These are phyloP conservation scores for Linum tenue DNA, from an alignment of 345 rosid genomes.

Conservation along the genomic window DNA sequence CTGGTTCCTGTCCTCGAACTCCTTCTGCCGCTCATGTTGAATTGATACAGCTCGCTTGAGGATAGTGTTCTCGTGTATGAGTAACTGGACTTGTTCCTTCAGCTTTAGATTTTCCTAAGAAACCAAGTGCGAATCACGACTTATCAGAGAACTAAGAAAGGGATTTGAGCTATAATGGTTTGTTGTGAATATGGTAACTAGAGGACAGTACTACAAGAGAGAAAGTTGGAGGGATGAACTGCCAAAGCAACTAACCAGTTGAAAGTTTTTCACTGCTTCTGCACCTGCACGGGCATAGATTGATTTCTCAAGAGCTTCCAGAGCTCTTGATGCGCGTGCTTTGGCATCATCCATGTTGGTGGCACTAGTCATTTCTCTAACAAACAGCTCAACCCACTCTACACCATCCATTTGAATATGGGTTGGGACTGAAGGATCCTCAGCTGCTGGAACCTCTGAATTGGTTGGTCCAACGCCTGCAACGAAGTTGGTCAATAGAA, in stretches of 20 bases:
- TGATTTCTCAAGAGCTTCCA: slow-evolving; percentile 70
- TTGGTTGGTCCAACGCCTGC: slow-evolving; percentile 21
- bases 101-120: slow-evolving; percentile 53
- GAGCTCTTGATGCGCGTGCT: slow-evolving; percentile 71
- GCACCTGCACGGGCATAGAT: slow-evolving; percentile 49
- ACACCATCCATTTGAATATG: slow-evolving; percentile 41
- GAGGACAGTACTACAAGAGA: neutral
- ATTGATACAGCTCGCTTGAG: slow-evolving; percentile 74
- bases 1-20: slow-evolving; percentile 44
- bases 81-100: slow-evolving; percentile 59
- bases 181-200: neutral
- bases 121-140: neutral
- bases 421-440: slow-evolving; percentile 26
- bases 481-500: slow-evolving; percentile 10
- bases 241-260: slow-evolving; percentile 32
- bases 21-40: slow-evolving; percentile 77
- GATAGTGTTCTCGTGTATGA: slow-evolving; percentile 57
- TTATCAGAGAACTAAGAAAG: neutral
- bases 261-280: slow-evolving; percentile 43
- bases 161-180: neutral
- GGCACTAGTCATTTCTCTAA: slow-evolving; percentile 62
- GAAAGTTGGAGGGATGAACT: neutral
- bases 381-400: slow-evolving; percentile 82
- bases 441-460: slow-evolving; percentile 24
- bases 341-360: slow-evolving; percentile 70